Evolutionary conservation across 805 yeast species (phyloP), one percentile per base, ranked within the genome.

Genomic region (Grigorovia jiainica): DNA sequence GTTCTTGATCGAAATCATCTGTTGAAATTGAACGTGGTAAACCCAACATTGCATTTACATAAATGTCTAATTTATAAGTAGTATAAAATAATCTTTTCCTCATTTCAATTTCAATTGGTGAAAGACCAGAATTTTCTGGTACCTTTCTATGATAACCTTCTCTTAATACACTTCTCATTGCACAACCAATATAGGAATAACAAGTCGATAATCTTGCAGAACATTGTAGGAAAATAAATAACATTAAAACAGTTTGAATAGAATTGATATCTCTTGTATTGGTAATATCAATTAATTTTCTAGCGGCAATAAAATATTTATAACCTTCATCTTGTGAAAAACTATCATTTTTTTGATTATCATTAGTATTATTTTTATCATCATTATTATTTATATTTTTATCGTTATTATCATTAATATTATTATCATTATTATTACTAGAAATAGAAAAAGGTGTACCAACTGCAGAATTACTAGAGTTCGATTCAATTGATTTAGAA

Each of bases 121-220:
- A 61, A 69, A 79, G 44, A 58, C 71, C 54, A 1, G 61, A 51
- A 13, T 52, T 48, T 19, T 53, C 76, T 65, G 75, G 75, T 29
- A 86, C 70, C 49, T 77, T 78, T 45, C 95, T 65, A 58, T 87
- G 97, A 21, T 84, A 66, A 0, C 96, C 96, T 53, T 86, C 89
- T 52, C 94, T 72, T 40, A 87, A 60, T 0, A 95, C 94, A 34
- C 90, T 81, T 54, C 96, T 68, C 48, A 87, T 66, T 0, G 95
- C 96, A 37, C 86, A 82, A 7, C 96, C 96, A 48, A 87, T 84
- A 60, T 86, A 87, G 0, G 95, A 79, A 60, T 87, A 87, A 61
- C 96, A 87, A 0, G 95, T 86, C 0, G 95, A 82, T 41, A 87
- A 66, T 43, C 95, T 70, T 0, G 96, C 95, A 2, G 95, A 82